A percentile compares a stretch with the other conserved stretches of the same genome.
Conservation (phyloP, 1,284 basidiomycete genomes). For the Kwoniella shivajii region DNA sequence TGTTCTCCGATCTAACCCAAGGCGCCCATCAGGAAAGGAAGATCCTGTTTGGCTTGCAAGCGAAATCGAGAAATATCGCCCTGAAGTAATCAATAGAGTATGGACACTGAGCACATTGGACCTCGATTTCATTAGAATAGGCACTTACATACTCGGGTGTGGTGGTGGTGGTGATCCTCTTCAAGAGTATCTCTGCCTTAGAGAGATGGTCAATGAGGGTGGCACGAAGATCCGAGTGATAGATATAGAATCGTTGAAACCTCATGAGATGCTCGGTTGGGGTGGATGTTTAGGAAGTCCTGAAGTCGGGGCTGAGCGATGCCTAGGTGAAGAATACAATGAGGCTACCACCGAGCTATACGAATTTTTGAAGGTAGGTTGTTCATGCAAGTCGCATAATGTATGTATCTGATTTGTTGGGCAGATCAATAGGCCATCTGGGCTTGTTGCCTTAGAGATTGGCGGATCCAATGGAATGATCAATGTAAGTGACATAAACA, state of each 20-base stretch:
- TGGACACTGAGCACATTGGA: constrained; percentile 44
- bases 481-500: too few relatives aligned
- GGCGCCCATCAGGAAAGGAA: not conserved
- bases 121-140: constrained; percentile 39
- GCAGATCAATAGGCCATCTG: too few relatives aligned
- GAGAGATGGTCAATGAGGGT: constrained; percentile 36
- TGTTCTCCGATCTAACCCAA: not conserved
- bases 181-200: constrained; percentile 23
- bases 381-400: too few relatives aligned
- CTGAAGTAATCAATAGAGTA: constrained; percentile 41
- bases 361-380: too few relatives aligned
- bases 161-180: constrained; percentile 43
- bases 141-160: constrained; percentile 44
- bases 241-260: constrained; percentile 27
- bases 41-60: not conserved
- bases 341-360: too few relatives aligned
- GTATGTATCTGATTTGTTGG: too few relatives aligned
- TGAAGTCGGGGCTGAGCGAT: constrained; percentile 52
- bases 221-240: constrained; percentile 28
- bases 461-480: constrained; percentile 64
- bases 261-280: constrained; percentile 24
- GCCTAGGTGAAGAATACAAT: too few relatives aligned
- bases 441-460: constrained; percentile 43
- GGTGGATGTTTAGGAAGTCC: constrained; percentile 59
- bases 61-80: constrained; percentile 28